Conservation (phyloP, 441 rosid genomes). For the Populus tomentosa region DNA sequence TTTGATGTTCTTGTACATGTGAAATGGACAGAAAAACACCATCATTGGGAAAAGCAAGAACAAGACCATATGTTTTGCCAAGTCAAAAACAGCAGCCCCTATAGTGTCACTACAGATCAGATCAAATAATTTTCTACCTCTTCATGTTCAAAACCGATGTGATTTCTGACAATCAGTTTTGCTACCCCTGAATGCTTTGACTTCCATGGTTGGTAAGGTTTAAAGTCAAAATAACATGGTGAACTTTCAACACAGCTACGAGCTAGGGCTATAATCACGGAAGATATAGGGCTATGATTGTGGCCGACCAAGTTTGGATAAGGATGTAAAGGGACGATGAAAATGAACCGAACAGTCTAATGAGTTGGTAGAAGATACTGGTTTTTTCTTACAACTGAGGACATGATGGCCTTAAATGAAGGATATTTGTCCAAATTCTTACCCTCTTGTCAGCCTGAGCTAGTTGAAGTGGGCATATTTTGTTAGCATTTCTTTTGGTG, state of each 20-base stretch:
- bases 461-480: neutral
- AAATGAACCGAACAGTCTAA: neutral
- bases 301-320: neutral
- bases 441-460: neutral
- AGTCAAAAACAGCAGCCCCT: neutral
- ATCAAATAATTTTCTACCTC: slow-evolving; percentile 3
- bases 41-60: neutral
- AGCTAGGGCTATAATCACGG: neutral
- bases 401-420: neutral
- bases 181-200: neutral
- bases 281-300: neutral
- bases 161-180: neutral
- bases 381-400: neutral
- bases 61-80: neutral
- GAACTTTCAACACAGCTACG: neutral
- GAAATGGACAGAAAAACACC: neutral
- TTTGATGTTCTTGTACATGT: neutral
- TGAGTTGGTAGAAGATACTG: neutral
- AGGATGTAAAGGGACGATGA: neutral
- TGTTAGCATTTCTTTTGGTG: neutral
- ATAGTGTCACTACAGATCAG: neutral
- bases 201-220: neutral
- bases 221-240: slow-evolving; percentile 1
- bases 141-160: neutral
- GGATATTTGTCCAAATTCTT: neutral